Evolutionary conservation across 139 green algal genomes (phyloP).

Genomic region (Chlorella sp.): DNA sequence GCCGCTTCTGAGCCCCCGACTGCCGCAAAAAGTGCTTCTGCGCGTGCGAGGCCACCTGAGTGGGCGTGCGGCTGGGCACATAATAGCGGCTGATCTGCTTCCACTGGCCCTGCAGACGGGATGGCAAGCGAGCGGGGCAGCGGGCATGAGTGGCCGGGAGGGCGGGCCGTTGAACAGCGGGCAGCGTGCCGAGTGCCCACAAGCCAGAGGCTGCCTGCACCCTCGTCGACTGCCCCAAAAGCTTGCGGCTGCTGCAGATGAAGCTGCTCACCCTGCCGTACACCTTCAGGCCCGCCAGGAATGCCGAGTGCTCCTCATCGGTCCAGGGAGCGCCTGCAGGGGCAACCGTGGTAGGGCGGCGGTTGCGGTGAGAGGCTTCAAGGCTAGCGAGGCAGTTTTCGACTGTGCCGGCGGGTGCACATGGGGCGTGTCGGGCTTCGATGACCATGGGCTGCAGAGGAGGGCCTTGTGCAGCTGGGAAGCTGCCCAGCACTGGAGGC

Average conservation of each 20-base stretch:
- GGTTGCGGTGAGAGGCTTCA: too few species aligned
- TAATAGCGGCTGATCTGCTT: slow-evolving; percentile 78
- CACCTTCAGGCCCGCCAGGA: slow-evolving; percentile 79
- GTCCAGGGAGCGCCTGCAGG: slow-evolving; percentile 75
- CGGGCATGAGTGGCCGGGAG: background rate
- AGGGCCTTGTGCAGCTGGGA: too few species aligned
- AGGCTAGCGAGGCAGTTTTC: too few species aligned
- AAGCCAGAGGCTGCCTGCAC: too few species aligned
- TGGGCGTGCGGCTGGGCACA: slow-evolving; percentile 81
- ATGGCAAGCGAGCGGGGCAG: background rate
- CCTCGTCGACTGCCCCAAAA: too few species aligned
- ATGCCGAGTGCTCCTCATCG: slow-evolving; percentile 84
- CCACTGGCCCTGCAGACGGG: slow-evolving; percentile 80
- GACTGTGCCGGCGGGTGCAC: too few species aligned
- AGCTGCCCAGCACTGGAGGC: too few species aligned
- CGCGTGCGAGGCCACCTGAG: slow-evolving; percentile 88
- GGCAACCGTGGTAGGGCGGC: background rate
- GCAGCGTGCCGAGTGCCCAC: background rate
- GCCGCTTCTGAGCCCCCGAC: slow-evolving; percentile 80
- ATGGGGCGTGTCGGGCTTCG: too few species aligned
- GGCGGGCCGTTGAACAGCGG: background rate
- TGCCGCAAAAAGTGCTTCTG: slow-evolving; percentile 94
- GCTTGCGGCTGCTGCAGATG: background rate
- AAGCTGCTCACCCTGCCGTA: slow-evolving; percentile 69
- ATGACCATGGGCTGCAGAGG: too few species aligned